phyloP scores from a whole-genome alignment of 768 basidiomycete genomes.

The Lactifluus rugatus region DNA sequence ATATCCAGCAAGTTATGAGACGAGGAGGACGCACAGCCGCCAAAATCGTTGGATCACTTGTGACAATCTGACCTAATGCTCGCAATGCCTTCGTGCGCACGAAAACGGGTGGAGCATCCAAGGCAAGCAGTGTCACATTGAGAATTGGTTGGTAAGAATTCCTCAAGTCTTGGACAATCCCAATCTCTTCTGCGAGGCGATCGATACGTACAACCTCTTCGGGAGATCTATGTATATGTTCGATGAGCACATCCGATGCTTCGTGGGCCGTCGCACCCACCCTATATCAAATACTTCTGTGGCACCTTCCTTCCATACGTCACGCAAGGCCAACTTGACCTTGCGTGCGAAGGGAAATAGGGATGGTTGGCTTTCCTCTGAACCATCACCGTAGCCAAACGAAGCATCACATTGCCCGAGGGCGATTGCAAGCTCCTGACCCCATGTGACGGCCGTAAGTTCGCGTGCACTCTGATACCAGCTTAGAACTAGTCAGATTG shows the following conservation, averaged over 20 bases:
- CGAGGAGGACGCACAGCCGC: constrained; percentile 43
- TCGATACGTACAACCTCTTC: constrained; percentile 66
- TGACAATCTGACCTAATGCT: constrained; percentile 82
- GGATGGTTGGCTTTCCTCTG: constrained; percentile 24
- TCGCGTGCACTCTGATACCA: constrained; percentile 69
- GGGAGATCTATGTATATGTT: constrained; percentile 39
- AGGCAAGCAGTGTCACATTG: constrained; percentile 61
- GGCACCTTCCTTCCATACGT: constrained; percentile 61
- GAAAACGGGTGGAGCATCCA: constrained; percentile 82
- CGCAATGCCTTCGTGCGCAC: constrained; percentile 91
- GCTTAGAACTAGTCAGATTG: constrained; percentile 3
- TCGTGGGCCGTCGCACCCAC: constrained; percentile 36
- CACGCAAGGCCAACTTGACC: constrained; percentile 54
- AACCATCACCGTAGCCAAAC: constrained; percentile 35
- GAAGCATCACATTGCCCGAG: constrained; percentile 48
- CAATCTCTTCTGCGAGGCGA: constrained; percentile 62
- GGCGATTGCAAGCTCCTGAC: constrained; percentile 70
- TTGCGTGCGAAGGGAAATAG: constrained; percentile 43
- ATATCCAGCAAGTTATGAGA: neutral
- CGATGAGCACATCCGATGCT: neutral
- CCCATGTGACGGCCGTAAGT: constrained; percentile 67
- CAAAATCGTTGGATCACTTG: constrained; percentile 78
- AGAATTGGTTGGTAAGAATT: constrained; percentile 80
- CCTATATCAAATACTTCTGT: constrained; percentile 76
- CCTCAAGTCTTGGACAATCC: constrained; percentile 62